A percentile compares a stretch with the other conserved stretches of the same genome.
Evolutionary conservation across 208 protist species (phyloP).

Genomic region (Plasmodiophora brassicae): DNA sequence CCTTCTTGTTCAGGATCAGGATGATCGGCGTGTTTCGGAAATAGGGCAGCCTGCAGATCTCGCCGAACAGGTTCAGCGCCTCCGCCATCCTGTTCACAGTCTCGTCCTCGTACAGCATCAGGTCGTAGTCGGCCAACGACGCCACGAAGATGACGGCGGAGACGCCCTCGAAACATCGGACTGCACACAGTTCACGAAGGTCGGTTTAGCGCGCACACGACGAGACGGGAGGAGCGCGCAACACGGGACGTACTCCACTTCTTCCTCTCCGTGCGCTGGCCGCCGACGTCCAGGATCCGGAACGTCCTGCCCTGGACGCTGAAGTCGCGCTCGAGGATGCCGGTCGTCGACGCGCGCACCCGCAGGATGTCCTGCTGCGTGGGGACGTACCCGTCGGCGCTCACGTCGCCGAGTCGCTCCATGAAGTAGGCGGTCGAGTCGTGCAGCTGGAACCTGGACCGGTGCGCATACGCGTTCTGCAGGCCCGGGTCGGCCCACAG

Average conservation of each 20-base stretch:
- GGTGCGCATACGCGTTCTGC: not conserved
- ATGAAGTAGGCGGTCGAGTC: not conserved
- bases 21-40: conserved; percentile 67
- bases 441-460: not conserved
- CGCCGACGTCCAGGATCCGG: conserved; percentile 50
- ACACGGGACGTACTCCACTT: too few relatives aligned
- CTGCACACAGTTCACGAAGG: too few relatives aligned
- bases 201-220: too few relatives aligned
- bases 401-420: not conserved
- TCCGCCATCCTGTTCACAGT: conserved; percentile 71
- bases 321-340: conserved; percentile 27
- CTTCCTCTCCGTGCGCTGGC: conserved; percentile 42
- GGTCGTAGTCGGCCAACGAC: conserved; percentile 67
- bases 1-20: conserved; percentile 72
- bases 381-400: not conserved
- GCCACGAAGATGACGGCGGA: conserved; percentile 65
- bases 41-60: conserved; percentile 65
- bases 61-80: conserved; percentile 67
- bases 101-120: conserved; percentile 65
- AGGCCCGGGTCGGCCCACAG: too few relatives aligned
- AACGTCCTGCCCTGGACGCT: not conserved
- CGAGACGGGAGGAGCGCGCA: too few relatives aligned
- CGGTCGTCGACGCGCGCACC: not conserved
- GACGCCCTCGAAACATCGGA: conserved; percentile 72
- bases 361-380: not conserved